phyloP scores from a whole-genome alignment of 768 basidiomycete species.

The Pulveroboletus sp. region DNA sequence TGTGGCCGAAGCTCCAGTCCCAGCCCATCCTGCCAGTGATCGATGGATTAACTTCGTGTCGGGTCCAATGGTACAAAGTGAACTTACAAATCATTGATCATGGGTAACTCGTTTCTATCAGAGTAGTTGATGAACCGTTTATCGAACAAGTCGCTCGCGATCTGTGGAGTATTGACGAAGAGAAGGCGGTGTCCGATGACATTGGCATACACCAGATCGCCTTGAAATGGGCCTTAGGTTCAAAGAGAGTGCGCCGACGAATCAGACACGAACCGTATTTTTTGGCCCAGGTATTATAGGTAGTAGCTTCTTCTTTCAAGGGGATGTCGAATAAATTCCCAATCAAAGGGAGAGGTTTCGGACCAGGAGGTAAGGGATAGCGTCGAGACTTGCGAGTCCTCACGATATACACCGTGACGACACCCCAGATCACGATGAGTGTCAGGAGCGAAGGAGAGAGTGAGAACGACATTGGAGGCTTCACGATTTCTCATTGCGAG shows the following conservation, averaged over 20 bases:
- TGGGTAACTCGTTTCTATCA: slow-evolving; percentile 43
- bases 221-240: slow-evolving; percentile 18
- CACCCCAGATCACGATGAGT: slow-evolving; percentile 22
- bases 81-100: slow-evolving; percentile 49
- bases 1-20: slow-evolving; percentile 54
- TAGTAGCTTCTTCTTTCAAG: slow-evolving; percentile 33
- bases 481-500: slow-evolving; percentile 3
- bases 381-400: slow-evolving; percentile 11
- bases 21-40: slow-evolving; percentile 44
- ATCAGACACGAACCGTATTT: slow-evolving; percentile 29
- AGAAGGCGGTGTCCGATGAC: slow-evolving; percentile 47
- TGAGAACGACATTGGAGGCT: slow-evolving; percentile 14
- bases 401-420: slow-evolving; percentile 17
- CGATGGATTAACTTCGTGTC: too few relatives aligned
- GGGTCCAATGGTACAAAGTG: too few relatives aligned
- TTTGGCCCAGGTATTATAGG: slow-evolving; percentile 42
- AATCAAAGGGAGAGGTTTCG: slow-evolving; percentile 46
- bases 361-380: slow-evolving; percentile 52
- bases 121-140: slow-evolving; percentile 55
- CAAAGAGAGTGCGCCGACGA: not conserved
- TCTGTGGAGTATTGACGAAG: slow-evolving; percentile 44
- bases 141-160: slow-evolving; percentile 52
- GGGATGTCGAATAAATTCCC: slow-evolving; percentile 52
- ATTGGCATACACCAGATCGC: slow-evolving; percentile 51
- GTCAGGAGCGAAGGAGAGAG: slow-evolving; percentile 11